These are phyloP conservation scores for Candida morakotiae DNA, from an alignment of 805 yeast species.

Conservation along the genomic window DNA sequence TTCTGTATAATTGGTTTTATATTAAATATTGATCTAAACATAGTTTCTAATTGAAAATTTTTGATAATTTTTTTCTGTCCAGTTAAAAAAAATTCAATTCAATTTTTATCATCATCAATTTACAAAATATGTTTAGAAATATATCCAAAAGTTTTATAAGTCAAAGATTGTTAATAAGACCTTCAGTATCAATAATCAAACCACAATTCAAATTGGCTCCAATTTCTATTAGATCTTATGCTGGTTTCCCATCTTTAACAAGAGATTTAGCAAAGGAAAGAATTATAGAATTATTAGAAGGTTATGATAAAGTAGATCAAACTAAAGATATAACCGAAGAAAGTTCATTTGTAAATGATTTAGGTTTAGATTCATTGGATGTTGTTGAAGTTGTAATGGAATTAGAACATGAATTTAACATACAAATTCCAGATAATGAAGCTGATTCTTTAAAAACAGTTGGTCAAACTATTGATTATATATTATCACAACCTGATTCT, in stretches of 20 bases:
- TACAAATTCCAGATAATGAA: slow-evolving; percentile 45
- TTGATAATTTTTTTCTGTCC: slow-evolving; percentile 7
- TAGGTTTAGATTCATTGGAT: slow-evolving; percentile 45
- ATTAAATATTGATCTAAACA: slow-evolving; percentile 17
- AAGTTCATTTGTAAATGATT: slow-evolving; percentile 34
- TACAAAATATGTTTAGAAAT: slow-evolving; percentile 29
- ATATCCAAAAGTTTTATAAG: slow-evolving; percentile 18
- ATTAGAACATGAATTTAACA: slow-evolving; percentile 45
- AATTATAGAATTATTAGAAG: slow-evolving; percentile 59
- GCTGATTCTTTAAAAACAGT: slow-evolving; percentile 44
- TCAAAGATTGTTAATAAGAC: no score
- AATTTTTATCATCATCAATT: background rate
- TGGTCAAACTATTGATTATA: slow-evolving; percentile 41
- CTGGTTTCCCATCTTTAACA: slow-evolving; percentile 57
- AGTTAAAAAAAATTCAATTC: background rate
- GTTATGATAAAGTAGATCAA: slow-evolving; percentile 52
- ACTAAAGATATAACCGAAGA: slow-evolving; percentile 34
- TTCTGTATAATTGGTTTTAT: slow-evolving; percentile 1
- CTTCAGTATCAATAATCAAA: slow-evolving; percentile 8
- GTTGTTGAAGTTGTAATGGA: slow-evolving; percentile 47
- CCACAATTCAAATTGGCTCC: background rate
- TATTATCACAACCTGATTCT: slow-evolving; percentile 40
- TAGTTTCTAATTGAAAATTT: slow-evolving; percentile 1
- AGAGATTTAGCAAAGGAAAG: slow-evolving; percentile 61
- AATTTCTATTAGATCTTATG: slow-evolving; percentile 38